Base-by-base conservation (phyloP, 257 asterid species). In the Cinchona pubescens region DNA sequence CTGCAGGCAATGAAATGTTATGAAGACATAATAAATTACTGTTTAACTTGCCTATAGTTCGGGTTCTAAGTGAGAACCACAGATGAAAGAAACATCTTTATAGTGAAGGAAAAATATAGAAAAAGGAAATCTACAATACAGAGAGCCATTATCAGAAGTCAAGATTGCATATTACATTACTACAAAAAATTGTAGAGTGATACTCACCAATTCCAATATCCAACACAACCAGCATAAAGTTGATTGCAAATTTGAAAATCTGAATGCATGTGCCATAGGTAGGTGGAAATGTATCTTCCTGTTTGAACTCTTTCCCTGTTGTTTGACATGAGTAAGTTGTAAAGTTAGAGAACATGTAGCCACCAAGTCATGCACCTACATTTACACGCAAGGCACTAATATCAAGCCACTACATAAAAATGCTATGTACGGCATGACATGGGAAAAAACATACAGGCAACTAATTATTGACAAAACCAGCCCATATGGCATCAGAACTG, bases 151-250 rank as follows among this genome's bases (percentile, higher is more conserved):
- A 46, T 2, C 65, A 73, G 58, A 43, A 67, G n/a, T 66, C 13
- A 46, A 46, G 21, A 18, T 35, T 15, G 27, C 32, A 4, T 14
- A 2, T 23, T 18, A 68, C 51, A 10, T 42, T 11, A 16, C 15
- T 68, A 10, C 0, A 19, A 51, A 5, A 4, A 68, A n/a, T 27
- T 10, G 13, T 34, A 48, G 63, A 23, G 35, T 12, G 23, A 70
- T 53, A 53, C 82, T 78, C 70, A 82, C 85, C 80, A 18, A 70
- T 69, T 43, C 82, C n/a, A n/a, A n/a, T n/a, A n/a, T n/a, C 82
- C 60, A 82, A 19, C 19, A 82, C 46, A 62, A 79, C 25, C 58
- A 82, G 61, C 29, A 70, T 6, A 42, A 82, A n/a, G n/a, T n/a
- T n/a, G n/a, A n/a, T n/a, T n/a, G n/a, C n/a, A n/a, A n/a, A n/a